A percentile compares a stretch with the other conserved stretches of the same genome.
Evolutionary conservation across 495 filamentous ascomycete genomes (phyloP).

Genomic region (Neurospora sp.): DNA sequence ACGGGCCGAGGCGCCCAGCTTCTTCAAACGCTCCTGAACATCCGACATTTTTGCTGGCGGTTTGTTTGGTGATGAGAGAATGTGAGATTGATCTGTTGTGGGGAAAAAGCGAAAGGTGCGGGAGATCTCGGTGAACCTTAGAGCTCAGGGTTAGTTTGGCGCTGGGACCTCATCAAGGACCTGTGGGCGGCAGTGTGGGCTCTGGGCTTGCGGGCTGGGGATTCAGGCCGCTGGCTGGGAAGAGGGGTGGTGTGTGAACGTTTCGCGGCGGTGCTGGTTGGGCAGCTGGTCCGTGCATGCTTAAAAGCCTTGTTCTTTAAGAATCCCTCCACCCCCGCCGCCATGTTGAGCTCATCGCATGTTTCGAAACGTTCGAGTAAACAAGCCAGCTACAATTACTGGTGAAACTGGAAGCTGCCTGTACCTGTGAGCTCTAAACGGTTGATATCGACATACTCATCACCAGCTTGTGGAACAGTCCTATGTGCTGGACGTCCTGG

Average conservation of each 20-base stretch:
- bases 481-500: background rate
- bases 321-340: background rate
- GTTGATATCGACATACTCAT: background rate
- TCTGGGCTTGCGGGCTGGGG: background rate
- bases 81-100: constrained; percentile 7
- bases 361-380: background rate
- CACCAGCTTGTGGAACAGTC: background rate
- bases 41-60: constrained; percentile 49
- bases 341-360: background rate
- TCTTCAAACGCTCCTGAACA: constrained; percentile 58
- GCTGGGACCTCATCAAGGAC: background rate
- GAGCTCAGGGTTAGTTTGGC: background rate
- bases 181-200: background rate
- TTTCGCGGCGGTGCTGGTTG: background rate
- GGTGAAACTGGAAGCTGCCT: background rate
- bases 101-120: constrained; percentile 7
- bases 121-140: constrained; percentile 14
- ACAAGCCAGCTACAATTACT: background rate
- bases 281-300: background rate
- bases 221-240: background rate
- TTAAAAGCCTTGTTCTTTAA: background rate
- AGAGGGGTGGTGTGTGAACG: background rate
- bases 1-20: constrained; percentile 65
- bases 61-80: constrained; percentile 5
- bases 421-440: background rate